Base-by-base conservation (phyloP, 2,329 filamentous ascomycete species). In the Aspergillus sp. region DNA sequence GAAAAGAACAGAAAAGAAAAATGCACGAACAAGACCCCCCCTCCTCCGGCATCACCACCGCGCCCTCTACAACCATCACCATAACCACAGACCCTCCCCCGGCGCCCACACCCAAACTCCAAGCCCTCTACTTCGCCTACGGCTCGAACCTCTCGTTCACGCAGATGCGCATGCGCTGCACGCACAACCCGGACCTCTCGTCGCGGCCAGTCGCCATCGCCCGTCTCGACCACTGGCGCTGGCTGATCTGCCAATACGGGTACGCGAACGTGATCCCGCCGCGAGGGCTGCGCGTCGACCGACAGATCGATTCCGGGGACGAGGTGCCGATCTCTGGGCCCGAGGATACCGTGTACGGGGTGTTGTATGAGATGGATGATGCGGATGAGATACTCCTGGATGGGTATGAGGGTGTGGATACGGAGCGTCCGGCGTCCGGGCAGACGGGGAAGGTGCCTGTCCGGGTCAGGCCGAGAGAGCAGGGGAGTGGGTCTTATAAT, bases 61-160 rank as follows among this genome's bases (percentile, higher is more conserved):
- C 45, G 24, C 24, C 24, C 32, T 14, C 49, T 50, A 47, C 46
- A 20, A 52, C 47, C 52, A 59, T 52, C 9, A 61, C 36, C 42
- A 57, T 54, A 31, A 51, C 49, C 22, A 20, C 47, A 11, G 29
- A 52, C 51, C 56, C 47, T 42, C 52, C 36, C 32, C 12, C 49
- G 45, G 20, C 62, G 26, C 70, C 32, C 26, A 65, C 68, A 70
- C 67, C 29, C 49, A 46, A 56, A 42, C 55, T 57, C 18, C 68
- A 67, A 57, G 67, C 73, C 36, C 72, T 78, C 64, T 79, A 79
- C 64, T 78, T 79, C 59, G 77, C 77, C 55, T 79, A 76, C 59
- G 77, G 77, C 54, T 78, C 76, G 47, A 79, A 79, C 57, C 74
- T 79, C 29, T 79, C 77, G 4, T 70, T 73, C 24, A 71, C 68